Conservation (phyloP, 1,284 basidiomycete species). For the Pseudozyma tsukubaensis region DNA sequence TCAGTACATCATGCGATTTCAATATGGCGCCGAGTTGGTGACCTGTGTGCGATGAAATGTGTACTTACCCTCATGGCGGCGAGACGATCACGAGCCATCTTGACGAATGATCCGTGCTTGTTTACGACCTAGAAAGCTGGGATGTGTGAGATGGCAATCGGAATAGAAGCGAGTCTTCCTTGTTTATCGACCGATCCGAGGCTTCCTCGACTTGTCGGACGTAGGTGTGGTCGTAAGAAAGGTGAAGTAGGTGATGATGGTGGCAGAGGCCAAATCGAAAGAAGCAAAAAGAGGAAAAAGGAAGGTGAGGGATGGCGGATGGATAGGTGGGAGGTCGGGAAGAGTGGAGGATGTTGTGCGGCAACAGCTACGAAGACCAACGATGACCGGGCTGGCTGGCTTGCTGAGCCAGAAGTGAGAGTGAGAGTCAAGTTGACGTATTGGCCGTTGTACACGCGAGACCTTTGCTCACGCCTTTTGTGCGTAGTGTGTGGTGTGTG, state of each 20-base stretch:
- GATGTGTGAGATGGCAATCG: neutral
- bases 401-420: no score
- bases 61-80: conserved; percentile 55
- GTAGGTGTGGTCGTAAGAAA: neutral
- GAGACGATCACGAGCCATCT: conserved; percentile 57
- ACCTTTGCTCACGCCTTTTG: no score
- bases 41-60: neutral
- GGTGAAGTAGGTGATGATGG: neutral
- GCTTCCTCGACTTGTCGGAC: neutral
- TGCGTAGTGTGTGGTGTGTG: no score
- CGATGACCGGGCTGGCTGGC: no score
- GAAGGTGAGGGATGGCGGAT: conserved; percentile 7
- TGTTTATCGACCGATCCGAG: neutral
- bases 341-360: neutral
- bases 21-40: neutral
- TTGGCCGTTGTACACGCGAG: no score
- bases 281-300: neutral
- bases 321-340: conserved; percentile 9
- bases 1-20: conserved; percentile 4
- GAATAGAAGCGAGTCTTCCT: neutral
- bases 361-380: no score
- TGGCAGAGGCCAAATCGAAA: conserved; percentile 4
- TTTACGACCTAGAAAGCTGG: no score
- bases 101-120: neutral
- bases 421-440: no score